A percentile compares a stretch with the other conserved stretches of the same genome.
Evolutionary conservation across 169 alveolate species (phyloP).

Genomic region (Ichthyophthirius multifiliis): DNA sequence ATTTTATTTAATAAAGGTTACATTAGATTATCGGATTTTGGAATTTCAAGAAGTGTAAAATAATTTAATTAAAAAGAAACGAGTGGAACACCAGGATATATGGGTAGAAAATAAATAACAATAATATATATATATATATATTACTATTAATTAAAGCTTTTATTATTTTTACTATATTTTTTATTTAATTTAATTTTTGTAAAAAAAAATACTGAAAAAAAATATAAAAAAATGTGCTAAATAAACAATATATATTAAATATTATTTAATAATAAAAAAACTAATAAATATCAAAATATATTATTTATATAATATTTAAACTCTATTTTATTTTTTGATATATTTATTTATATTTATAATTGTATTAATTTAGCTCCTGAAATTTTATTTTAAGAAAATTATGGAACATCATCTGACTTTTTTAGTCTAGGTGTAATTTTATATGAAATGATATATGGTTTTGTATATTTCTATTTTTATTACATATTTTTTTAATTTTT

Average conservation of each 20-base stretch:
- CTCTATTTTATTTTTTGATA: no score
- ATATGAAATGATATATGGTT: slow-evolving; percentile 51
- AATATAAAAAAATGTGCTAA: no score
- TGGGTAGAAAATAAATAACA: slow-evolving; percentile 25
- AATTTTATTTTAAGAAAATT: slow-evolving; percentile 47
- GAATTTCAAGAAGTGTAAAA: slow-evolving; percentile 57
- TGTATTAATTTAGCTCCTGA: slow-evolving; percentile 43
- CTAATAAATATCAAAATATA: no score
- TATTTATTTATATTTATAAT: no score
- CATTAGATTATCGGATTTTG: slow-evolving; percentile 64
- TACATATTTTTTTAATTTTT: neutral
- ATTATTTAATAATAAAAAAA: no score
- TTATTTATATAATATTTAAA: no score
- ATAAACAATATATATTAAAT: no score
- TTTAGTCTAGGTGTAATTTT: slow-evolving; percentile 61
- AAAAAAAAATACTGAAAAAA: no score
- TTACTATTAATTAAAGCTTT: neutral
- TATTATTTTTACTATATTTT: no score
- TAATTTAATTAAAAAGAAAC: slow-evolving; percentile 65
- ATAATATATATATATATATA: neutral
- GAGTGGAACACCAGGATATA: slow-evolving; percentile 76
- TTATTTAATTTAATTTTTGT: no score
- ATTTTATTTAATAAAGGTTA: slow-evolving; percentile 22
- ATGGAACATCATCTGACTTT: slow-evolving; percentile 42
- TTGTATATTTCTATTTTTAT: neutral